Conservation (phyloP, 441 rosid species). For the Theobroma grandiflorum region DNA sequence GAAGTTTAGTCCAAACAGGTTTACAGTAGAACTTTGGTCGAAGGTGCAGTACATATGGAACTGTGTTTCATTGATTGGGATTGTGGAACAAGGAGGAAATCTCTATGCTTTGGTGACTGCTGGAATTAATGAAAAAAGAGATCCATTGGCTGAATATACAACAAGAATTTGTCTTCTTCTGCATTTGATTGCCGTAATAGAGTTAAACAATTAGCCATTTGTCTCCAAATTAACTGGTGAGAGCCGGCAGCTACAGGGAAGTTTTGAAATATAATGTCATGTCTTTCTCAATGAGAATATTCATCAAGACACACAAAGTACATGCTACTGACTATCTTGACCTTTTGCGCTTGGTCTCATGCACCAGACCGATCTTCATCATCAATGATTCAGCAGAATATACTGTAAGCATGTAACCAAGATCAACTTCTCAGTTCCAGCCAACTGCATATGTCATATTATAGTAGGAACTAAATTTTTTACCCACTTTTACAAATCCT, state of each 20-base stretch:
- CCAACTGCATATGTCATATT: background rate
- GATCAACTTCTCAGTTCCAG: background rate
- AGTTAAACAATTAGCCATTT: conserved; percentile 26
- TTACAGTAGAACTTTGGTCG: conserved; percentile 20
- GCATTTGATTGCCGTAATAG: background rate
- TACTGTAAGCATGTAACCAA: background rate
- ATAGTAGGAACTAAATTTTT: no score
- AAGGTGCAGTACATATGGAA: conserved; percentile 11
- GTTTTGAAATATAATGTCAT: conserved; percentile 2
- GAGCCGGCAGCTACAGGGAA: conserved; percentile 39
- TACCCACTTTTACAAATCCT: background rate
- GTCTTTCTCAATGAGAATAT: conserved; percentile 25
- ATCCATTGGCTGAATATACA: conserved; percentile 47
- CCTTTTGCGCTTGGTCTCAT: background rate
- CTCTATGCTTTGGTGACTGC: conserved; percentile 38
- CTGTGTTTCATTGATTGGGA: conserved; percentile 11
- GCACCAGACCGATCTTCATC: background rate
- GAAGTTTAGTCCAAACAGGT: conserved; percentile 17
- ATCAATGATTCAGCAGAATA: background rate
- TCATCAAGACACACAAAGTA: background rate
- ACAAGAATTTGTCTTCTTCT: conserved; percentile 39
- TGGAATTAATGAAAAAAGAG: background rate
- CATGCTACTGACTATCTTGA: background rate
- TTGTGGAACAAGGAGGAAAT: conserved; percentile 39
- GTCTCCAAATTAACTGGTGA: background rate